Evolutionary conservation across 768 basidiomycete genomes (phyloP), one percentile per base, ranked within the genome.

Genomic region (Boletus tylopilopsis): DNA sequence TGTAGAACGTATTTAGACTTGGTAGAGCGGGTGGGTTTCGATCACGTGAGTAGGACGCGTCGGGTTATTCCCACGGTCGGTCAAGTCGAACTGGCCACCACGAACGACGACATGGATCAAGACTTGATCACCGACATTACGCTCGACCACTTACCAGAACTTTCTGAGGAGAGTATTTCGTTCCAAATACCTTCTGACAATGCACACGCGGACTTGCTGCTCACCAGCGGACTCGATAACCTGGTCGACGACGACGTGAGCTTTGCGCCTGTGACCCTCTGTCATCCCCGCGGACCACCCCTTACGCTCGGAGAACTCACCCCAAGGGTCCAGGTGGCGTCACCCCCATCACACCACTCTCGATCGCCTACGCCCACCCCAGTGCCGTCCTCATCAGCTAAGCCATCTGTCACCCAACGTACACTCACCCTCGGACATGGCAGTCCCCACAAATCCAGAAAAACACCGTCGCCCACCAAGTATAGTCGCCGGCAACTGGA

Each of bases 81-180:
- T 12, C 21, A 36, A 44, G 33, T 54, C 38, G 18, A 60, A 56
- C 60, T 23, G 9, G 2, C 33, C 54, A 22, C n/a, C n/a, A n/a
- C n/a, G n/a, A n/a, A 42, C 54, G 40, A 53, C 47, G 5, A 21
- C 0, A 55, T 61, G 56, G 50, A 54, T 23, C 50, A 56, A 16
- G 56, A 59, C 55, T 64, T 58, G 55, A 60, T 67, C 18, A 63
- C 66, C 34, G 71, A 73, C 64, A 63, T 79, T 19, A 84, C 79
- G 48, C 64, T 76, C 41, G 72, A 76, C 59, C 77, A 81, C 62
- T 58, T 82, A 23, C 81, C 81, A 34, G 80, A 84, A 53, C 60
- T 74, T 43, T 81, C 83, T 4, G 65, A 68, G 8, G 58, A 66
- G 6, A 68, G 67, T 33, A 61, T 64, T 7, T 76, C 73, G 15